phyloP scores from a whole-genome alignment of 352 stramenopile species.

The Globisporangium nodosum region DNA sequence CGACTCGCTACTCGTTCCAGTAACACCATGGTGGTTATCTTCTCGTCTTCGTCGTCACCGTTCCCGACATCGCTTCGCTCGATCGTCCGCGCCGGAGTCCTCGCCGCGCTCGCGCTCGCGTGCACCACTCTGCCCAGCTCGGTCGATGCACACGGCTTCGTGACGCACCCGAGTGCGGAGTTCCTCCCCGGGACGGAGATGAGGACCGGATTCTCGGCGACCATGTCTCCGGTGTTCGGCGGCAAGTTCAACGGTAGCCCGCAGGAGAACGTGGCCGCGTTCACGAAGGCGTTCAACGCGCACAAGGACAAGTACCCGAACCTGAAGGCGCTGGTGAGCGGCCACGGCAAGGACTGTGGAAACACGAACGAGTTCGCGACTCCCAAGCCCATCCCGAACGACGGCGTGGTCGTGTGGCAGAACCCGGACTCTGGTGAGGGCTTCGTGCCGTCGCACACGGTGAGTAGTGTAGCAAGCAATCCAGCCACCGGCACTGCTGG shows the following conservation, averaged over 20 bases:
- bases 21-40: neutral
- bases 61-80: neutral
- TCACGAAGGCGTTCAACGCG: slow-evolving; percentile 30
- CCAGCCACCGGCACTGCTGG: neutral
- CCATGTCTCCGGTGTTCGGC: slow-evolving; percentile 33
- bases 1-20: too few species aligned
- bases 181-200: slow-evolving; percentile 19
- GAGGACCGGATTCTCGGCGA: slow-evolving; percentile 30
- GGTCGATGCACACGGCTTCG: slow-evolving; percentile 44
- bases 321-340: slow-evolving; percentile 37
- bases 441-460: slow-evolving; percentile 41
- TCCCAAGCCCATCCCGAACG: slow-evolving; percentile 28
- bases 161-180: slow-evolving; percentile 33
- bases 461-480: neutral
- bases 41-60: neutral
- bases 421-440: slow-evolving; percentile 41
- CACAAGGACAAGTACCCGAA: slow-evolving; percentile 25
- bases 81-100: neutral
- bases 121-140: too few species aligned
- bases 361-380: slow-evolving; percentile 30
- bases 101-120: neutral
- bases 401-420: slow-evolving; percentile 29
- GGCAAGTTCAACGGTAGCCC: slow-evolving; percentile 60
- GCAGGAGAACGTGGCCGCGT: slow-evolving; percentile 34
- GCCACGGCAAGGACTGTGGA: slow-evolving; percentile 28